phyloP scores from a whole-genome alignment of 2,329 filamentous ascomycete genomes.

The Colletotrichum sp. region DNA sequence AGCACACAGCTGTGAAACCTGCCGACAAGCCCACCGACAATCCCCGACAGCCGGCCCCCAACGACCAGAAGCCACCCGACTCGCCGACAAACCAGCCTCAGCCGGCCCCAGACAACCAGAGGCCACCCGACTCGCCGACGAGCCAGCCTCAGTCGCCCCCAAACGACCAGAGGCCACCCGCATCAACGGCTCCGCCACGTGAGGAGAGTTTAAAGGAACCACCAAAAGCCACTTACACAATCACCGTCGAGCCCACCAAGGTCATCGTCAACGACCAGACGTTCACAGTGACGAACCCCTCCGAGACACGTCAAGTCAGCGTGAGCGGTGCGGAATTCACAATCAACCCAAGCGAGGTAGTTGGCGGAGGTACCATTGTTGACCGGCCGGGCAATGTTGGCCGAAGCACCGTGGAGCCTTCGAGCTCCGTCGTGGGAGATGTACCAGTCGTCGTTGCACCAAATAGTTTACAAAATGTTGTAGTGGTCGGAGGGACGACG shows the following conservation, averaged over 20 bases:
- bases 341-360: constrained; percentile 50
- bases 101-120: neutral
- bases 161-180: neutral
- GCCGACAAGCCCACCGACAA: neutral
- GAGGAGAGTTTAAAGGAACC: neutral
- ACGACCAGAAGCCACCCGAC: neutral
- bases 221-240: constrained; percentile 32
- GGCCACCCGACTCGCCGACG: neutral
- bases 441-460: constrained; percentile 47
- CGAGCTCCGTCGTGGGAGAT: constrained; percentile 41
- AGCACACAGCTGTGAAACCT: neutral
- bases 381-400: constrained; percentile 37
- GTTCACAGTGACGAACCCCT: constrained; percentile 40
- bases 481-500: constrained; percentile 45
- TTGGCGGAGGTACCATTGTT: constrained; percentile 50
- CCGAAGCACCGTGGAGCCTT: constrained; percentile 25
- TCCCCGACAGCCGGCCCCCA: neutral
- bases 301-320: constrained; percentile 45
- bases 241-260: constrained; percentile 47
- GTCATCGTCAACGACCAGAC: constrained; percentile 55
- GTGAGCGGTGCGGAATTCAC: constrained; percentile 48
- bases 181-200: neutral
- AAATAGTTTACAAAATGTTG: constrained; percentile 29
- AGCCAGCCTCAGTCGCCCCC: neutral
- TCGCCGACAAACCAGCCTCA: neutral